Evolutionary conservation across 148 eudicot species (phyloP).

Genomic region (Vaccinium macrocarpon): DNA sequence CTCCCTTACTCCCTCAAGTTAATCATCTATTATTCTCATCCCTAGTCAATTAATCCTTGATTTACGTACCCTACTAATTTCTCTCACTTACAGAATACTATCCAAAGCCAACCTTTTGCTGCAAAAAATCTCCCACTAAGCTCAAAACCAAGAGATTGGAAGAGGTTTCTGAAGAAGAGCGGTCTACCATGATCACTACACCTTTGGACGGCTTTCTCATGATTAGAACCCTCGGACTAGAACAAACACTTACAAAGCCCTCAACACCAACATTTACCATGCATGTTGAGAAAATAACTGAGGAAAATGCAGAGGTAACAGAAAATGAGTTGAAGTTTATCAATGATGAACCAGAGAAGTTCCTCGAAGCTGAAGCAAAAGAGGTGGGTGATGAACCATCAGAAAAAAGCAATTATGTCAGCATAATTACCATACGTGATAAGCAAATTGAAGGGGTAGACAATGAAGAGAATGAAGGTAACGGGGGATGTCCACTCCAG

Average conservation of each 20-base stretch:
- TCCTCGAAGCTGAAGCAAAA: slow-evolving; percentile 43
- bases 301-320: slow-evolving; percentile 36
- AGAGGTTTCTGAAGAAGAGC: slow-evolving; percentile 30
- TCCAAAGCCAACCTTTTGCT: slow-evolving; percentile 28
- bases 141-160: slow-evolving; percentile 19
- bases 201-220: slow-evolving; percentile 60
- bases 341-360: slow-evolving; percentile 57
- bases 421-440: slow-evolving; percentile 38
- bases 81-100: not conserved
- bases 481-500: slow-evolving; percentile 50
- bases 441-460: slow-evolving; percentile 35
- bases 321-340: slow-evolving; percentile 55
- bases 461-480: slow-evolving; percentile 22
- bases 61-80: too few species aligned
- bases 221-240: slow-evolving; percentile 70
- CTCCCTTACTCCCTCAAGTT: too few species aligned
- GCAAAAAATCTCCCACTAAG: slow-evolving; percentile 16
- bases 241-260: slow-evolving; percentile 40
- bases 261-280: slow-evolving; percentile 56
- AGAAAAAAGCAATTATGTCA: slow-evolving; percentile 42
- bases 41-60: too few species aligned
- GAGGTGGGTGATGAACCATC: slow-evolving; percentile 37
- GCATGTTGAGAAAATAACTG: slow-evolving; percentile 28
- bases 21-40: too few species aligned
- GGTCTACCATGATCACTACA: slow-evolving; percentile 20